phyloP scores from a whole-genome alignment of 2,329 filamentous ascomycete genomes.

The Pseudogymnoascus sp. region DNA sequence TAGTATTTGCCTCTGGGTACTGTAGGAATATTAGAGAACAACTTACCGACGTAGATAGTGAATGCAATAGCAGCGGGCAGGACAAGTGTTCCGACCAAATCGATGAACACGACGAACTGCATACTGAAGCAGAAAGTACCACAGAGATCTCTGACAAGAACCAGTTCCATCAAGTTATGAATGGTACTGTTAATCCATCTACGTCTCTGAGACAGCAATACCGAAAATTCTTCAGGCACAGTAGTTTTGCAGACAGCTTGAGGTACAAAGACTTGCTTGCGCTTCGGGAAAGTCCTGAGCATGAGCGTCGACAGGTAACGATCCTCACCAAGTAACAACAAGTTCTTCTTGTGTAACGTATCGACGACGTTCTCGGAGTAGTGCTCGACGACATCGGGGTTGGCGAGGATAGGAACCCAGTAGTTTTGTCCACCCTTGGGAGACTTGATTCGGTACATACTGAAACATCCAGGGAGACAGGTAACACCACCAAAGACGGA shows the following conservation, averaged over 20 bases:
- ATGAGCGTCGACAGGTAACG: conserved; percentile 94
- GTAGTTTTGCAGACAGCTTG: conserved; percentile 99
- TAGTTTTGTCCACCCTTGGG: conserved; percentile 98
- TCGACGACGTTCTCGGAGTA: conserved; percentile 99
- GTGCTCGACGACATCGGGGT: conserved; percentile 97
- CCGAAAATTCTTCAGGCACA: conserved; percentile 85
- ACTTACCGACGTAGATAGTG: conserved; percentile 89
- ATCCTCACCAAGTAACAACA: conserved; percentile 86
- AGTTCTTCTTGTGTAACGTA: conserved; percentile 94
- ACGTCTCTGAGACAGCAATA: conserved; percentile 86
- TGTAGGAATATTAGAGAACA: background rate
- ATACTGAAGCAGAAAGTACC: conserved; percentile 99
- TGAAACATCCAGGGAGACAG: conserved; percentile 97
- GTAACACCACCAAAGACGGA: conserved; percentile 98
- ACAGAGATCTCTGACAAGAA: conserved; percentile 90
- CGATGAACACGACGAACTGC: conserved; percentile 97
- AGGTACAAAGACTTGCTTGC: conserved; percentile 96
- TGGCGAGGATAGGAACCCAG: conserved; percentile 97
- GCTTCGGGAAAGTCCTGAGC: conserved; percentile 97
- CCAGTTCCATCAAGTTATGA: conserved; percentile 96
- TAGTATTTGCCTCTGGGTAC: conserved; percentile 13
- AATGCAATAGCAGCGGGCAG: conserved; percentile 94
- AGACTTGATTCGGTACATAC: conserved; percentile 99
- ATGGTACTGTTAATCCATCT: conserved; percentile 99
- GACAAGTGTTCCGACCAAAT: conserved; percentile 88